Evolutionary conservation across 768 basidiomycete species (phyloP), one percentile per base, ranked within the genome.

Genomic region (Royoungia palumana): DNA sequence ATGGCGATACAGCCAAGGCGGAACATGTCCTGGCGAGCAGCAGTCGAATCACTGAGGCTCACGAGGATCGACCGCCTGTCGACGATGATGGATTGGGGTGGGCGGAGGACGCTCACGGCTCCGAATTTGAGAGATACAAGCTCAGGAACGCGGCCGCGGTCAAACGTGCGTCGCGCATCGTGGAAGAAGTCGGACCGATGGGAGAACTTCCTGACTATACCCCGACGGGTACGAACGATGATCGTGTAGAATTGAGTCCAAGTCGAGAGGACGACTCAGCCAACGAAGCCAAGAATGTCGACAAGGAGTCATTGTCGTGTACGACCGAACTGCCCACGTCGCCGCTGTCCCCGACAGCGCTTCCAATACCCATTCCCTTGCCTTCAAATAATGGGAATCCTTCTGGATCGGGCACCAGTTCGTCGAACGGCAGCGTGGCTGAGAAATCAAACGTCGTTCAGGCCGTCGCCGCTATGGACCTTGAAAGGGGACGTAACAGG

Each of bases 401-500:
- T 0, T 36, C 71, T 3, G 71, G 68, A 12, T 76, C 76, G 3
- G 70, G 71, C 6, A 70, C 73, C 7, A 78, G 71, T 21, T 80
- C 76, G 2, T 78, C 76, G 14, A 73, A 75, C n/a, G 74, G 75
- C 4, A 77, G 77, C 37, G 69, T 75, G 28, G 68, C 69, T 2
- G 72, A 72, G 40, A 72, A 54, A 39, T 44, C 63, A 0, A 16
- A 64, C 35, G 49, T 74, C 12, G 63, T 58, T 9, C 62, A 65
- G 0, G 65, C 63, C 39, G 49, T 74, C 40, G 69, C 71, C 27
- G 60, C 67, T 14, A 59, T 72, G 14, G 64, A 68, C 6, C 46
- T 64, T 12, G 72, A 74, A 45, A 70, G 83, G 17, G 83, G 83
- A 3, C 71, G 83, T 37, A 77, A 77, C 52, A 71, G 76, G 19